These are phyloP conservation scores for Chiua virens DNA, from an alignment of 768 basidiomycete species.

Conservation along the genomic window DNA sequence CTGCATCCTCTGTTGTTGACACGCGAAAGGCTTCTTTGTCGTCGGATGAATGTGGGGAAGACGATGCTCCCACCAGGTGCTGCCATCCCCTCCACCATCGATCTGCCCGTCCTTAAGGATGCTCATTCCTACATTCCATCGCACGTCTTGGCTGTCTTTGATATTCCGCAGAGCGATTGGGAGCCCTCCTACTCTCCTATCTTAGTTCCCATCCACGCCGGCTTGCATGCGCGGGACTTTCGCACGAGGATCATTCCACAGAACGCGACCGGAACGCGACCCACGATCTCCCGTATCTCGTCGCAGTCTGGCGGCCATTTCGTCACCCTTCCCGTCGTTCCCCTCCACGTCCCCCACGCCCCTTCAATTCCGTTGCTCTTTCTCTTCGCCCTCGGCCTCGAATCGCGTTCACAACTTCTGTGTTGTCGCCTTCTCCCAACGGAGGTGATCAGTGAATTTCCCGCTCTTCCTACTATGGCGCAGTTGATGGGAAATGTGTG, in stretches of 20 bases:
- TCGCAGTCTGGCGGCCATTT: constrained; percentile 24
- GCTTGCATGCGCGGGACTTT: constrained; percentile 43
- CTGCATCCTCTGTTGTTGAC: constrained; percentile 6
- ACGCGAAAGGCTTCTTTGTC: constrained; percentile 28
- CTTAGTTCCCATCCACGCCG: constrained; percentile 53
- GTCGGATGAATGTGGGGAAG: constrained; percentile 35
- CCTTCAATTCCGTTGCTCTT: constrained; percentile 56
- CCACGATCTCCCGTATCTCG: constrained; percentile 31
- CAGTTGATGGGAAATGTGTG: constrained; percentile 43
- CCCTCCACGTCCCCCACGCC: constrained; percentile 49
- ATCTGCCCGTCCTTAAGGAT: constrained; percentile 47
- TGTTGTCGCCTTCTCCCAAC: constrained; percentile 55
- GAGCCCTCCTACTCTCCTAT: constrained; percentile 37
- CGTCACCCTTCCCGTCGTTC: constrained; percentile 54
- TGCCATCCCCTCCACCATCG: constrained; percentile 43
- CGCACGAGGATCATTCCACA: constrained; percentile 36
- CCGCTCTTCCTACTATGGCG: constrained; percentile 59
- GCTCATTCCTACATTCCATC: constrained; percentile 46
- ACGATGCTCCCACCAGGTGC: constrained; percentile 20
- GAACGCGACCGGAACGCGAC: constrained; percentile 32
- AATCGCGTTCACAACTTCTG: constrained; percentile 46
- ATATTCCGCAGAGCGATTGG: constrained; percentile 30
- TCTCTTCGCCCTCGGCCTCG: constrained; percentile 57
- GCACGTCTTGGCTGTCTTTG: constrained; percentile 53
- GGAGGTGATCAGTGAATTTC: constrained; percentile 54